Percentiles rank a stretch among this genome's conserved stretches.
Conservation (phyloP, 2,329 filamentous ascomycete genomes). For the Magnaporthiopsis incrustans region DNA sequence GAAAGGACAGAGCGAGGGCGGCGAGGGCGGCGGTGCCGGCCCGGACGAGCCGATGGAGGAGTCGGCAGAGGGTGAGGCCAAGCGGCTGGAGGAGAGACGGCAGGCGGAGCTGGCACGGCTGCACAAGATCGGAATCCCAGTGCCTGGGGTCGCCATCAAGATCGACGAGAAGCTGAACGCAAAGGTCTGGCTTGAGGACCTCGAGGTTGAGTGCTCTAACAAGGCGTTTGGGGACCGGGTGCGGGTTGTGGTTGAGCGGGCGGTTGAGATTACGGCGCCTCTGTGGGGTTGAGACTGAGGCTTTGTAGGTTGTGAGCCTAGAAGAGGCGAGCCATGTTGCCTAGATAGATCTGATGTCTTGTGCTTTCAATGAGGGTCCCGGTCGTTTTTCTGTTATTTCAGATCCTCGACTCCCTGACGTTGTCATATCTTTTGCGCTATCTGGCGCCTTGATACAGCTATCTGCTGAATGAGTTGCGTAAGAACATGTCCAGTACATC, state of each 20-base stretch:
- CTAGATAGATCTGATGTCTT: not conserved
- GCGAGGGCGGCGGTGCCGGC: conserved; percentile 29
- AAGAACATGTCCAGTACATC: no score
- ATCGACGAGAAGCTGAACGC: conserved; percentile 87
- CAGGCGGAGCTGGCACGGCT: conserved; percentile 67
- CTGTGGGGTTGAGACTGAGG: conserved; percentile 46
- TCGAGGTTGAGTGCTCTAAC: conserved; percentile 82
- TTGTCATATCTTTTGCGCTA: not conserved
- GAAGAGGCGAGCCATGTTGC: not conserved
- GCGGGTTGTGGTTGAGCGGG: conserved; percentile 80
- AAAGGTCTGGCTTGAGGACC: conserved; percentile 82
- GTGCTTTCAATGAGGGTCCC: not conserved
- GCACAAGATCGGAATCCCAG: conserved; percentile 78
- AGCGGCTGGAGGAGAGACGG: conserved; percentile 44
- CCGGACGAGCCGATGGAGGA: conserved; percentile 20
- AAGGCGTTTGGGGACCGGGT: conserved; percentile 76
- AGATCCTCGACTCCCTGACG: not conserved
- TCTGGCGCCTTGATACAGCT: no score
- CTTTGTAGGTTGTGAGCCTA: not conserved
- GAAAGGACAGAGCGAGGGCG: conserved; percentile 19
- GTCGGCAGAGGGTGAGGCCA: conserved; percentile 25
- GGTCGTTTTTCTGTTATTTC: not conserved
- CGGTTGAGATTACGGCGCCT: conserved; percentile 77
- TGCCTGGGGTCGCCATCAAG: conserved; percentile 78
- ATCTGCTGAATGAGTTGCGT: no score